Conservation (phyloP, 805 yeast genomes). For the Lipomyces spencermartinsiae region DNA sequence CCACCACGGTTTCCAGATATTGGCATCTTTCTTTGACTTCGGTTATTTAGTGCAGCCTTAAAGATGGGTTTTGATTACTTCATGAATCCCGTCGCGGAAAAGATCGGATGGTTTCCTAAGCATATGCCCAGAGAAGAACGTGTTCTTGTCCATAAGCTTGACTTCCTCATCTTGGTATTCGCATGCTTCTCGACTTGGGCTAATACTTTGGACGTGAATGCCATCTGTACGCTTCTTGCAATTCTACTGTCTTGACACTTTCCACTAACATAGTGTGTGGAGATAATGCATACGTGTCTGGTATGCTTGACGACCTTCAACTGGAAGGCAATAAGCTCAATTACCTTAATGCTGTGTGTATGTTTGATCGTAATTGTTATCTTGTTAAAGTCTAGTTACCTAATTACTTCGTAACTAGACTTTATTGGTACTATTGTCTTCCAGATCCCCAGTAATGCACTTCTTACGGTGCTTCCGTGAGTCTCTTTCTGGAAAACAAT, state of each 20-base stretch:
- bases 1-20: background rate
- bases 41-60: background rate
- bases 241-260: background rate
- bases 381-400: background rate
- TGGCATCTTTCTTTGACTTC: background rate
- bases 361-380: conserved; percentile 41
- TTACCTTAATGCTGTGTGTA: conserved; percentile 39
- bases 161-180: conserved; percentile 31
- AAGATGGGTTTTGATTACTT: conserved; percentile 31
- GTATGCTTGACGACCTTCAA: conserved; percentile 47
- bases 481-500: background rate
- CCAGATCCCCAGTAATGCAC: conserved; percentile 46
- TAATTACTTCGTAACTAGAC: conserved; percentile 14
- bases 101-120: conserved; percentile 36
- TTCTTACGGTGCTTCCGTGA: conserved; percentile 42
- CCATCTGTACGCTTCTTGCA: conserved; percentile 22
- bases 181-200: conserved; percentile 37
- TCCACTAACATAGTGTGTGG: background rate
- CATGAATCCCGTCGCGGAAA: conserved; percentile 37
- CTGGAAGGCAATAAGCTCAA: conserved; percentile 42
- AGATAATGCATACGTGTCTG: conserved; percentile 54
- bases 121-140: conserved; percentile 37
- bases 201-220: conserved; percentile 32
- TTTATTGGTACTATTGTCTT: conserved; percentile 41
- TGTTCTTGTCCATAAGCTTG: conserved; percentile 35